Percentiles rank a stretch among this genome's conserved stretches.
Conservation (phyloP, 495 filamentous ascomycete species). For the Bathelium albidoporum region DNA sequence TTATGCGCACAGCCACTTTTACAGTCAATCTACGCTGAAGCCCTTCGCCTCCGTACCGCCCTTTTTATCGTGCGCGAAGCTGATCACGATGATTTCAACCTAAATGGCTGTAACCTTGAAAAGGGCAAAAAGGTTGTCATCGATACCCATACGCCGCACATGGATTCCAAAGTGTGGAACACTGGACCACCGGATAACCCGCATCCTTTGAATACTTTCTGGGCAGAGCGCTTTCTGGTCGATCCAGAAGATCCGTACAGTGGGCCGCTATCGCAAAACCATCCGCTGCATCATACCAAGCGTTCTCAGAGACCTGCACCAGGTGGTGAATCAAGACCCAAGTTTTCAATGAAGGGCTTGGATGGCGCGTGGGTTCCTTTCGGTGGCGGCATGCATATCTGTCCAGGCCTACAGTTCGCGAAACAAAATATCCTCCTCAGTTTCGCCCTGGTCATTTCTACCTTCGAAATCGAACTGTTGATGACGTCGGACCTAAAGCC, state of each 20-base stretch:
- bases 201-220: conserved; percentile 22
- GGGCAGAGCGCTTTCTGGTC: conserved; percentile 26
- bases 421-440: neutral
- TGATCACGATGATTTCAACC: neutral
- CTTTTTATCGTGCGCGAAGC: neutral
- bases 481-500: neutral
- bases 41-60: neutral
- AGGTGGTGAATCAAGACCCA: neutral
- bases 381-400: neutral
- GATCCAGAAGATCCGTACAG: conserved; percentile 20
- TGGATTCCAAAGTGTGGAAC: conserved; percentile 26
- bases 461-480: neutral
- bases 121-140: neutral
- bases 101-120: neutral
- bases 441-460: neutral
- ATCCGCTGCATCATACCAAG: neutral
- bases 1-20: neutral
- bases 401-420: neutral
- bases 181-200: conserved; percentile 10
- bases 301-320: neutral
- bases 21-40: neutral
- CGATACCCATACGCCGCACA: conserved; percentile 1
- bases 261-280: conserved; percentile 12
- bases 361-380: neutral
- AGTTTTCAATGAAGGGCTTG: neutral